Conservation (phyloP, 176 grass and related monocot genomes). For the Alopecurus myosuroides region DNA sequence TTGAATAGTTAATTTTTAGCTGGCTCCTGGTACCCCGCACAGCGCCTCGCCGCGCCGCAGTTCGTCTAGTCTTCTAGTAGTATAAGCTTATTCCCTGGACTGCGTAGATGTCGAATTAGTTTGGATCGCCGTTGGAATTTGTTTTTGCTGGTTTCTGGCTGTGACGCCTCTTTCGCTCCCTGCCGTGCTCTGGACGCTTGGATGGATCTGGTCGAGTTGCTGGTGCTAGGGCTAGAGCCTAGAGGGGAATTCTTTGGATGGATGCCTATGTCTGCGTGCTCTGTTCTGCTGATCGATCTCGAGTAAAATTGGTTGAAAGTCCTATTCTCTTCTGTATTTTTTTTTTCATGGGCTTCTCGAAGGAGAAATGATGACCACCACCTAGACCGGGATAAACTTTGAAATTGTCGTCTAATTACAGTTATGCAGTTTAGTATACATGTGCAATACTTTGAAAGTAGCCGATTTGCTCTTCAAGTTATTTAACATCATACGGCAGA, state of each 20-base stretch:
- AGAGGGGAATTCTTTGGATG: neutral
- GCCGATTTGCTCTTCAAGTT: neutral
- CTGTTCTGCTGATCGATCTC: neutral
- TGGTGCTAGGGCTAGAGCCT: neutral
- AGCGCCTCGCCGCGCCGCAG: neutral
- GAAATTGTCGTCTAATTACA: neutral
- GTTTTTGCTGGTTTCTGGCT: neutral
- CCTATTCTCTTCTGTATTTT: neutral
- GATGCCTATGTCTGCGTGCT: neutral
- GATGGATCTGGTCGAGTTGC: constrained; percentile 15
- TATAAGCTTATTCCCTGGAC: neutral
- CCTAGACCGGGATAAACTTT: neutral
- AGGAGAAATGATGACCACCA: neutral
- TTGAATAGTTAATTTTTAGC: neutral
- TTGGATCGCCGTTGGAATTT: neutral
- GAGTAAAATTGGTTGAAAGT: neutral
- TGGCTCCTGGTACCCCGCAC: neutral
- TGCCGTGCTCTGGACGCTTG: constrained; percentile 3
- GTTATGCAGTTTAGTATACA: neutral
- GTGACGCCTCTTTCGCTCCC: neutral
- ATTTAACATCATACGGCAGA: neutral
- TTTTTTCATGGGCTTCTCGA: neutral
- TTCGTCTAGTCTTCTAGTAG: neutral
- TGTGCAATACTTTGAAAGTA: neutral
- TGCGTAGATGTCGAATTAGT: neutral